Evolutionary conservation across 2,329 filamentous ascomycete species (phyloP).

Genomic region (Fusarium sp.): DNA sequence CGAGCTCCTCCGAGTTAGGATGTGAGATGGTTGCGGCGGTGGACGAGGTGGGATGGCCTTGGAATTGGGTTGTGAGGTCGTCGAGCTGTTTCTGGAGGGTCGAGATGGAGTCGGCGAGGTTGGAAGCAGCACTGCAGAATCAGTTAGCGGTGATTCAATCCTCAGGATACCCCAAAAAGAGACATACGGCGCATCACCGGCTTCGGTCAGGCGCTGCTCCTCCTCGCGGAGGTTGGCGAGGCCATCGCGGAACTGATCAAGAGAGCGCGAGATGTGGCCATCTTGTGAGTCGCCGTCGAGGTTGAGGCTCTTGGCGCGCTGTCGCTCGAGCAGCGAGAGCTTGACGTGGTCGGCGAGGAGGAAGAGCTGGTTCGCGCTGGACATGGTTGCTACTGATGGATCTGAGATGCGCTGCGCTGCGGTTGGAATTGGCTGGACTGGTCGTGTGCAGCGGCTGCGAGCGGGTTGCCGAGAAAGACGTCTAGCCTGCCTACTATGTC

Average conservation of each 20-base stretch:
- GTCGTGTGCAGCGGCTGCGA: neutral
- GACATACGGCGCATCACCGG: constrained; percentile 74
- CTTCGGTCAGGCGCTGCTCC: constrained; percentile 74
- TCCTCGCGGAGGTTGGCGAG: constrained; percentile 79
- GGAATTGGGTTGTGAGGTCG: constrained; percentile 86
- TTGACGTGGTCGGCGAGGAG: constrained; percentile 98
- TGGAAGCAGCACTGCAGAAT: constrained; percentile 60
- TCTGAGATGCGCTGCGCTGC: neutral
- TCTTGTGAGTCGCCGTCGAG: constrained; percentile 87
- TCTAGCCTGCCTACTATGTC: neutral
- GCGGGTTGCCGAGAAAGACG: neutral
- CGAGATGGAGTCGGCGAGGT: constrained; percentile 75
- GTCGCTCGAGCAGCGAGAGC: constrained; percentile 91
- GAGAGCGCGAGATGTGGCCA: constrained; percentile 87
- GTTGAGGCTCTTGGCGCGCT: constrained; percentile 86
- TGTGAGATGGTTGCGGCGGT: constrained; percentile 68
- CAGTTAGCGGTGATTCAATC: neutral
- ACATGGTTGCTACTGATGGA: constrained; percentile 47
- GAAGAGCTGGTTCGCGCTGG: constrained; percentile 82
- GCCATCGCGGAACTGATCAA: constrained; percentile 89
- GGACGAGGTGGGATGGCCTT: constrained; percentile 71
- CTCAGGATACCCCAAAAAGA: constrained; percentile 11
- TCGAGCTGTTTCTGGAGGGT: constrained; percentile 81
- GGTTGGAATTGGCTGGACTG: neutral
- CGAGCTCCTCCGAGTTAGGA: constrained; percentile 76